Base-by-base conservation (phyloP, 192 early-diverging fungal species). In the Cladochytrium replicatum region DNA sequence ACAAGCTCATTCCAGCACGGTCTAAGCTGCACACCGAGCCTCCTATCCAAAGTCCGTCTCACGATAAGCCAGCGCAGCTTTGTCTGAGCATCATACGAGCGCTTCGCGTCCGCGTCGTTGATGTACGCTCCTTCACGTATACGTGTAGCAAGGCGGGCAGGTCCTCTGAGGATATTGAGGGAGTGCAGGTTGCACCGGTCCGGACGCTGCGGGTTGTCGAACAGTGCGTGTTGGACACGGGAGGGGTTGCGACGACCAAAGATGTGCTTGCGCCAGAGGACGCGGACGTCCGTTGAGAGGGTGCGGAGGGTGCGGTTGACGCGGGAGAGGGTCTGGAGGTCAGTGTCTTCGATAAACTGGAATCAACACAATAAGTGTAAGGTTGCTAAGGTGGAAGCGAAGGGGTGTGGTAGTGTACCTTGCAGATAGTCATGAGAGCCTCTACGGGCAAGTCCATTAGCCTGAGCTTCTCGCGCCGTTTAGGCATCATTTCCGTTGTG, bases 321-420 rank as follows among this genome's bases (percentile, higher is more conserved):
- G 19, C 26, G n/a, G 21, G 21, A 29, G 2, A 59, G 37, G 43
- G 50, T 54, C n/a, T 51, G 57, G 31, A 59, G 51, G 45, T 59
- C 57, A 23, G 27, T 38, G 43, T 59, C 57, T 32, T 59, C 57
- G 25, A 54, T 50, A 45, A 59, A 59, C 57, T 59, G 19, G 6
- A 29, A n/a, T n/a, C n/a, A n/a, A n/a, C n/a, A n/a, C n/a, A n/a
- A n/a, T n/a, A n/a, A n/a, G n/a, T n/a, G n/a, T n/a, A n/a, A n/a
- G n/a, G n/a, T n/a, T n/a, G n/a, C n/a, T n/a, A n/a, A n/a, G n/a
- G n/a, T n/a, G n/a, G n/a, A n/a, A n/a, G n/a, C n/a, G n/a, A n/a
- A n/a, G n/a, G n/a, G n/a, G n/a, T n/a, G n/a, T n/a, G n/a, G n/a
- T n/a, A n/a, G n/a, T n/a, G n/a, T n/a, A n/a, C n/a, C n/a, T n/a